Evolutionary conservation across 805 yeast species (phyloP), one percentile per base, ranked within the genome.

Genomic region (Tetrapisispora arboricola): DNA sequence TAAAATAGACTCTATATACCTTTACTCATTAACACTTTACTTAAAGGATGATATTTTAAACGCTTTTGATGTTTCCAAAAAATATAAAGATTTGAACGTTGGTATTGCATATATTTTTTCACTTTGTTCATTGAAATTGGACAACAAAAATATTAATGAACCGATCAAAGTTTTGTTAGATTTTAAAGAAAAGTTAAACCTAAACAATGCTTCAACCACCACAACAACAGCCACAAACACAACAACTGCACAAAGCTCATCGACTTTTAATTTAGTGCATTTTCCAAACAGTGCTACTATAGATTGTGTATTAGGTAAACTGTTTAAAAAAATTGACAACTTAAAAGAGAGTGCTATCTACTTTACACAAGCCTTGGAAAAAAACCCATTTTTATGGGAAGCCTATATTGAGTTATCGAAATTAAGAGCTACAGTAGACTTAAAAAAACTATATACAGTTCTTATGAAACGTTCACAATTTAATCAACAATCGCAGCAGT

Each of bases 331-430:
- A 7, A 61, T 68, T 7, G 84, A 82, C 19, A 85, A 82, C 53
- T 54, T 66, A 5, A 73, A 76, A 48, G 77, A 79, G 43, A 78
- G 92, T 42, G 71, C 82, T 0, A 62, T 80, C 36, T 73, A 76
- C 51, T 84, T 80, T 56, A 71, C 84, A 0, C 75, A 72, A 48
- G 84, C 90, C 1, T 67, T 86, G 42, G 75, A 76, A 44, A 62
- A 70, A 47, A 84, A 92, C 55, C 95, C 94, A 15, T 84, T 69
- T 54, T 70, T 86, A 31, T 86, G 92, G 74, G 96, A 86, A 55
- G 86, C 96, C 0, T 78, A 85, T 47, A 85, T 80, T 48, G 79
- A 80, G 32, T 64, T 92, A 36, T 77, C 86, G 51, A 68, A 70
- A 36, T 64, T 81, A 63, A 92, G 94, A 11, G 84, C 81, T 16